Conservation (phyloP, 2,329 filamentous ascomycete species). For the Fusarium sp. region DNA sequence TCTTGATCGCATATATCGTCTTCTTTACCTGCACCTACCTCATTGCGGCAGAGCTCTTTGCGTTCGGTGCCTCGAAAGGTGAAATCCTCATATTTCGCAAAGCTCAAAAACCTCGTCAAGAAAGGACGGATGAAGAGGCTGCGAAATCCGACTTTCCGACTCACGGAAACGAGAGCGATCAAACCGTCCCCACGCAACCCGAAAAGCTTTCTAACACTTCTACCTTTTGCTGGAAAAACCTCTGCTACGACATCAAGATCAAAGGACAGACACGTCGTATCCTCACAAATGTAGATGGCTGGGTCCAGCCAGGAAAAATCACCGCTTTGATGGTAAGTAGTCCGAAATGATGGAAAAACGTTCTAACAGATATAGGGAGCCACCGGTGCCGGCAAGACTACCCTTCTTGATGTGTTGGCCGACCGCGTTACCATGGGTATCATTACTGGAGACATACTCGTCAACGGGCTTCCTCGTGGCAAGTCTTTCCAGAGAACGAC, state of each 20-base stretch:
- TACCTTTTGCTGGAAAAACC: slow-evolving; percentile 78
- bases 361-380: slow-evolving; percentile 58
- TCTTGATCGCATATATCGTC: slow-evolving; percentile 34
- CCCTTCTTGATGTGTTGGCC: slow-evolving; percentile 85
- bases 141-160: background rate
- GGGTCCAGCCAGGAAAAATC: slow-evolving; percentile 79
- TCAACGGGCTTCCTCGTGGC: slow-evolving; percentile 74
- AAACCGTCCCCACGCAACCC: accelerated
- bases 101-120: slow-evolving; percentile 63
- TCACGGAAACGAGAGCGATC: background rate
- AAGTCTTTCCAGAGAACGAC: slow-evolving; percentile 88
- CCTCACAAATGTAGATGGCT: slow-evolving; percentile 78
- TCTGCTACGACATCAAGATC: slow-evolving; percentile 81
- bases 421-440: slow-evolving; percentile 87
- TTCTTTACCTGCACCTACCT: slow-evolving; percentile 37
- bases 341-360: slow-evolving; percentile 59
- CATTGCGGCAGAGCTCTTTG: slow-evolving; percentile 18
- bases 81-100: slow-evolving; percentile 57
- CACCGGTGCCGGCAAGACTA: slow-evolving; percentile 89
- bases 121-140: background rate
- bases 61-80: slow-evolving; percentile 30
- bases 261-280: slow-evolving; percentile 74
- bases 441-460: slow-evolving; percentile 83
- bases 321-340: slow-evolving; percentile 75
- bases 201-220: slow-evolving; percentile 9